phyloP scores from a whole-genome alignment of 202 grass and related monocot species.

The Setaria italica region DNA sequence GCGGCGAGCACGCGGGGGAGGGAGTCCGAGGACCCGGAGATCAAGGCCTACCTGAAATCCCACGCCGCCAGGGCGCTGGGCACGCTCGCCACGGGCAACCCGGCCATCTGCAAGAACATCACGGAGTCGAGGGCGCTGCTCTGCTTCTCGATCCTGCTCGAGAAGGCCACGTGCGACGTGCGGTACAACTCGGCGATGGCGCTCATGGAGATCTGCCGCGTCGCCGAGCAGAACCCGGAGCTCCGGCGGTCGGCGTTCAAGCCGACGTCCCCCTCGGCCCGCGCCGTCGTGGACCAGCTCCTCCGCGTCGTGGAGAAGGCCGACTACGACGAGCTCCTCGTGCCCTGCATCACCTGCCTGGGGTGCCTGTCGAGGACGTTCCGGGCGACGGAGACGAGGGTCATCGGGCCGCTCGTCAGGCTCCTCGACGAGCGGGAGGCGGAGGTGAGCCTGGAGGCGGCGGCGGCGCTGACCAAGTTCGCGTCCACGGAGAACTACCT shows the following conservation, averaged over 20 bases:
- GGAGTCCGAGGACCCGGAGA: conserved; percentile 79
- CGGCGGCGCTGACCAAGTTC: conserved; percentile 74
- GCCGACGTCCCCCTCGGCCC: conserved; percentile 78
- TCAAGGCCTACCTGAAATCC: conserved; percentile 79
- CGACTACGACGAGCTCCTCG: conserved; percentile 79
- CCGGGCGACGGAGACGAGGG: conserved; percentile 82
- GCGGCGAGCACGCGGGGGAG: conserved; percentile 60
- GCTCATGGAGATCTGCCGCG: conserved; percentile 83
- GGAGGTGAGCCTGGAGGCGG: conserved; percentile 55
- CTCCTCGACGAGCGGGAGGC: conserved; percentile 79
- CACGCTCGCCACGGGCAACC: conserved; percentile 74
- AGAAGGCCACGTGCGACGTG: conserved; percentile 70
- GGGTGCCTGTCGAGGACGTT: conserved; percentile 92
- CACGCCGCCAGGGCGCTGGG: conserved; percentile 79
- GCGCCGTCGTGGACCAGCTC: conserved; percentile 89
- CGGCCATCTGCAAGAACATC: conserved; percentile 92
- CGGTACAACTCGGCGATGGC: conserved; percentile 82
- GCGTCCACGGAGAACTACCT: conserved; percentile 85
- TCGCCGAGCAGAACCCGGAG: conserved; percentile 74
- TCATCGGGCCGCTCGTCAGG: conserved; percentile 77
- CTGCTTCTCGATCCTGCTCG: conserved; percentile 83
- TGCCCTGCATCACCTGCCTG: conserved; percentile 75
- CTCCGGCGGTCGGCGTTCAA: conserved; percentile 92
- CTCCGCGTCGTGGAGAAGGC: conserved; percentile 78
- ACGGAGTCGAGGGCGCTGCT: conserved; percentile 89